phyloP scores from a whole-genome alignment of 139 green algal species.

The Picochlorum sp. region DNA sequence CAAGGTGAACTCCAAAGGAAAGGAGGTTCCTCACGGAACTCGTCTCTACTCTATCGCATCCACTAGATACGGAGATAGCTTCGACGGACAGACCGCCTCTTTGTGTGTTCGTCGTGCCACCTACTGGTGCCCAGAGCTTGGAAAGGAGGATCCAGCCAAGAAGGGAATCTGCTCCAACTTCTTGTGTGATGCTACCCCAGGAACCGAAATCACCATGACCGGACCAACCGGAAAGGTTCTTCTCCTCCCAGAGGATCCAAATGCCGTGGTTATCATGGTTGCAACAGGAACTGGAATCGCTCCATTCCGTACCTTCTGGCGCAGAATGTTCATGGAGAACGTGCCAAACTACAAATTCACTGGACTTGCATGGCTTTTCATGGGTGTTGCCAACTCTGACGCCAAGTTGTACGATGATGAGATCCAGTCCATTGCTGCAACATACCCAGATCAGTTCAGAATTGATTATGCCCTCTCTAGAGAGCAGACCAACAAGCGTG shows the following conservation, averaged over 20 bases:
- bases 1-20: slow-evolving; percentile 91
- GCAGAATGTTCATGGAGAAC: slow-evolving; percentile 90
- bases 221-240: slow-evolving; percentile 97
- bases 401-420: slow-evolving; percentile 96
- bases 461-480: slow-evolving; percentile 94
- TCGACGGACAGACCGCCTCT: slow-evolving; percentile 89
- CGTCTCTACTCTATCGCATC: slow-evolving; percentile 98
- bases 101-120: slow-evolving; percentile 94
- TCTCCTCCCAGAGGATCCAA: slow-evolving; percentile 82
- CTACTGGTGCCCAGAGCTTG: slow-evolving; percentile 74
- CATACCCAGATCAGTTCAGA: slow-evolving; percentile 88
- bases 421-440: slow-evolving; percentile 50
- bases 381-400: slow-evolving; percentile 96
- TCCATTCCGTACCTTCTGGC: slow-evolving; percentile 93
- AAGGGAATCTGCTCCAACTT: slow-evolving; percentile 99
- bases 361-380: slow-evolving; percentile 95
- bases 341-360: slow-evolving; percentile 86
- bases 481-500: slow-evolving; percentile 43
- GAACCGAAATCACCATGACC: slow-evolving; percentile 91
- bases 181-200: slow-evolving; percentile 88
- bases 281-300: slow-evolving; percentile 98
- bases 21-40: slow-evolving; percentile 90
- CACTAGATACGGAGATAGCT: slow-evolving; percentile 91
- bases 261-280: slow-evolving; percentile 91
- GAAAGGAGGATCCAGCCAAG: slow-evolving; percentile 52